A percentile compares a stretch with the other conserved stretches of the same genome.
These are phyloP conservation scores for Phytophthora citricola DNA, from an alignment of 352 stramenopile species.

Conservation along the genomic window DNA sequence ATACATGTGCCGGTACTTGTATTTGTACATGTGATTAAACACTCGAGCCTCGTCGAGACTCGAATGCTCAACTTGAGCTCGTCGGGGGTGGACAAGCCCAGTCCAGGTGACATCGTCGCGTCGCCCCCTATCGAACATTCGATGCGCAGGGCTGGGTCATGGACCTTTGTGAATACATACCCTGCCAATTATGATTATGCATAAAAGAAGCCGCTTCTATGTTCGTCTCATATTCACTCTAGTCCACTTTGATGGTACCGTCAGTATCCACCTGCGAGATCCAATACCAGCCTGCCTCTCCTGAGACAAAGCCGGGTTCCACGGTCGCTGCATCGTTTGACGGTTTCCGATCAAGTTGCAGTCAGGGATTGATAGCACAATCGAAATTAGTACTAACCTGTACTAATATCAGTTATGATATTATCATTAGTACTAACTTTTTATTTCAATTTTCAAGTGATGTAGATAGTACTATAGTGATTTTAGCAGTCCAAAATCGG, in stretches of 20 bases:
- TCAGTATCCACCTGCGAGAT: not conserved
- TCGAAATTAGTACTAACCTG: no score
- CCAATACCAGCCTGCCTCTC: not conserved
- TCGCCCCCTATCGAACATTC: slow-evolving; percentile 4
- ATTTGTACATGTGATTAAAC: no score
- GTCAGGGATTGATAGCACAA: no score
- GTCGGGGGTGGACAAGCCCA: not conserved
- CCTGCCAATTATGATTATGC: not conserved
- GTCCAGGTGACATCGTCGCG: slow-evolving; percentile 8
- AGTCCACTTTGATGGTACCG: not conserved
- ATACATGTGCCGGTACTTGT: no score
- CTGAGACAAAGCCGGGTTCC: slow-evolving; percentile 5
- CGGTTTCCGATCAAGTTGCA: not conserved
- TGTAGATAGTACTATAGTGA: no score
- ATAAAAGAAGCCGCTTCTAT: not conserved
- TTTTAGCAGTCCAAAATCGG: no score
- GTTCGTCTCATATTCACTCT: not conserved
- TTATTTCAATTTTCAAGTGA: no score
- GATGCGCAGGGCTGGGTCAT: not conserved
- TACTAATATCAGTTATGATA: no score
- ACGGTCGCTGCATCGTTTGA: slow-evolving; percentile 1
- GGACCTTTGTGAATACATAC: not conserved
- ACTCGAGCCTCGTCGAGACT: no score
- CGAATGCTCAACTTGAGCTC: no score
- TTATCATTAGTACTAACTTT: no score